Base-by-base conservation (phyloP, 2,329 filamentous ascomycete genomes). In the Cladosporium sp. region DNA sequence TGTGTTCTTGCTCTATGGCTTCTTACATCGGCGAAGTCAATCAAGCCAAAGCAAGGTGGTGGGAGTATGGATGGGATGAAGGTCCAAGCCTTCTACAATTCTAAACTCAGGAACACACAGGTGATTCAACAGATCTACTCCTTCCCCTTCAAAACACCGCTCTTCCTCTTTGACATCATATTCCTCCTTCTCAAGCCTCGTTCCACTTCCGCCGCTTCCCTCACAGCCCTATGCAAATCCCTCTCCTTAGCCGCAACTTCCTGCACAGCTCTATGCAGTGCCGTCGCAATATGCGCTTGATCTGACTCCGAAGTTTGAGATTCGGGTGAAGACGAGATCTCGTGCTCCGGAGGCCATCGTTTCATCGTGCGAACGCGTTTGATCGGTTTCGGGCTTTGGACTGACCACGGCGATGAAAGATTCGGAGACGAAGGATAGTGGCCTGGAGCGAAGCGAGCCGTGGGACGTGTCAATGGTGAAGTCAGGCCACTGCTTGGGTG, bases 121-220 rank as follows among this genome's bases (percentile, higher is more conserved):
- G 36, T 43, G n/a, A 43, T 18, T n/a, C 36, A 8, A n/a, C 6
- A 43, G n/a, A 30, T 11, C 53, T 56, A 57, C 53, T 46, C 11
- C 23, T 36, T 1, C 25, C 61, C 34, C 7, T 25, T 58, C 4
- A 14, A 46, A 16, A 39, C 36, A 18, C 18, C 34, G 10, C 26
- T 26, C 36, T 34, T 32, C 14, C 28, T 49, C 7, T 34, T 36
- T 23, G 34, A n/a, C 28, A 36, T 49, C 54, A 53, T 57, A 18
- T 32, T 18, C 2, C 43, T 39, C 66, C 67, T 66, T 36, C 68
- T 67, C 49, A 70, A 67, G 57, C 63, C 58, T 54, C 70, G 63
- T 66, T 73, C 71, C 28, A 66, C 57, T 16, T 64, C 67, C 11
- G 71, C 70, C 56, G 70, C 70, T 30, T 71, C 67, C 65, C 68